Conservation (phyloP, 345 rosid species). For the Moricandia moricandioides region DNA sequence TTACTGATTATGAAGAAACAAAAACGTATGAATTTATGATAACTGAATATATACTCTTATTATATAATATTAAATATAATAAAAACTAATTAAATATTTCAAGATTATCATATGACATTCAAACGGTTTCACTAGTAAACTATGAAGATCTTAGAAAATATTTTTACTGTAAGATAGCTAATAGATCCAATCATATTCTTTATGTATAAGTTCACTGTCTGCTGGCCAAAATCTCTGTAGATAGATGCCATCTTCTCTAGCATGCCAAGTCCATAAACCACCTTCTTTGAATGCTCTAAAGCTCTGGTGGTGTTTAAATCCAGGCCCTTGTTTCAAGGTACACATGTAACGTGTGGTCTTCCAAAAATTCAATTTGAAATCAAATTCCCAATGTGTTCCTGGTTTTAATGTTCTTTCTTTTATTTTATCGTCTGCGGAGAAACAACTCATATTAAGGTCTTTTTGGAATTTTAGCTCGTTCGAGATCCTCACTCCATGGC, state of each 20-base stretch:
- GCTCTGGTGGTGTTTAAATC: neutral
- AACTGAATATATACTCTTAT: too few species aligned
- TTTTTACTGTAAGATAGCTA: neutral
- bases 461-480: neutral
- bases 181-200: neutral
- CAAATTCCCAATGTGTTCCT: neutral
- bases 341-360: neutral
- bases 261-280: neutral
- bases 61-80: too few species aligned
- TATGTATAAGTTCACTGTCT: neutral
- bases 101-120: neutral
- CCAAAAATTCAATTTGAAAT: neutral
- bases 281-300: neutral
- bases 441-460: neutral
- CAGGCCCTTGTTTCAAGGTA: neutral
- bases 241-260: neutral
- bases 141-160: neutral
- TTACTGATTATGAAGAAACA: too few species aligned
- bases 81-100: neutral
- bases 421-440: neutral
- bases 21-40: too few species aligned
- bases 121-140: neutral
- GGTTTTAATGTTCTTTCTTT: neutral
- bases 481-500: neutral
- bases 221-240: neutral